Conservation (phyloP, 495 filamentous ascomycete species). For the Penicillium longicatenatum region DNA sequence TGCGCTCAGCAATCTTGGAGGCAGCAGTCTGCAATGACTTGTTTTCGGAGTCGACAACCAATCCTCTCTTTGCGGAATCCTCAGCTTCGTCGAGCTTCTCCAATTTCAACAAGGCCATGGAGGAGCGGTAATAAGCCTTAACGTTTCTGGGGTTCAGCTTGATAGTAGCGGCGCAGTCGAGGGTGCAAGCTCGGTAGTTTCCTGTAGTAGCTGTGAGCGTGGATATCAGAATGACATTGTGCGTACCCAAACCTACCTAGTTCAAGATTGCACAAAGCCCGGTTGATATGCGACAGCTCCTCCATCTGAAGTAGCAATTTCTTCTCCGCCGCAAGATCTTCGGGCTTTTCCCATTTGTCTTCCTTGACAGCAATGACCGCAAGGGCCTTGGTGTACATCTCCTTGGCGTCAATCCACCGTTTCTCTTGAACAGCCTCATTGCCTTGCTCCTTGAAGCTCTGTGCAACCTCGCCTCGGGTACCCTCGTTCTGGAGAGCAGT, state of each 20-base stretch:
- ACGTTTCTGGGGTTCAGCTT: constrained; percentile 74
- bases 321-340: constrained; percentile 54
- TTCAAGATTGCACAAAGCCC: constrained; percentile 83
- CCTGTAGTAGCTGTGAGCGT: constrained; percentile 38
- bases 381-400: constrained; percentile 87
- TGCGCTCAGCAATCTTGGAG: constrained; percentile 55
- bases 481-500: constrained; percentile 92
- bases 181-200: constrained; percentile 82
- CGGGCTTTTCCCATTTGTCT: constrained; percentile 52
- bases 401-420: constrained; percentile 80
- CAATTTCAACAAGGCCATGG: constrained; percentile 71
- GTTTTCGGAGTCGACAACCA: constrained; percentile 65
- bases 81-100: constrained; percentile 72
- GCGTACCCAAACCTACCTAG: constrained; percentile 49
- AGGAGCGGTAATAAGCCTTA: constrained; percentile 87
- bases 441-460: constrained; percentile 81
- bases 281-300: constrained; percentile 80
- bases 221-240: neutral
- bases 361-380: constrained; percentile 61
- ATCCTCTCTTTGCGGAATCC: constrained; percentile 70
- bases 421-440: constrained; percentile 81
- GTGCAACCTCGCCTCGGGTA: constrained; percentile 74
- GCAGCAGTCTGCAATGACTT: constrained; percentile 57
- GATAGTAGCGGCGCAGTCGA: constrained; percentile 80
- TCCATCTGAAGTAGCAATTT: constrained; percentile 60